Conservation (phyloP, 163 green algal species). For the Chloromonas sp. region DNA sequence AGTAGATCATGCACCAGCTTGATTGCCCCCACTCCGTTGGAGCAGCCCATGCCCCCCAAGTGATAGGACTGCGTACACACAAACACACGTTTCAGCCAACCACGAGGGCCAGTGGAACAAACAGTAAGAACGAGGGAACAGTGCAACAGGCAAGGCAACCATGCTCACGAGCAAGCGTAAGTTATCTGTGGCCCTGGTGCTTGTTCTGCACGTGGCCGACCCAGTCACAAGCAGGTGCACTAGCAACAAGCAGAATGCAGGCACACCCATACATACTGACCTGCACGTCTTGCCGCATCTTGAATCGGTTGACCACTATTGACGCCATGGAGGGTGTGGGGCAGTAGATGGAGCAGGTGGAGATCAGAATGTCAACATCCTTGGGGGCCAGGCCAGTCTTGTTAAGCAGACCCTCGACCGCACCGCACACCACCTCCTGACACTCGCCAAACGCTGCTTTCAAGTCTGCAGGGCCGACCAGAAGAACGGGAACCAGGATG, state of each 20-base stretch:
- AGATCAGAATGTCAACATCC: slow-evolving; percentile 61
- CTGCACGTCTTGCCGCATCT: slow-evolving; percentile 33
- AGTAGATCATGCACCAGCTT: slow-evolving; percentile 52
- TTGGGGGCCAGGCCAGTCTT: slow-evolving; percentile 34
- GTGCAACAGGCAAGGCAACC: not conserved
- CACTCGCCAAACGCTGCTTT: slow-evolving; percentile 14
- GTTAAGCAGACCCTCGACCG: slow-evolving; percentile 29
- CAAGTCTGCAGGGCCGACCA: slow-evolving; percentile 6
- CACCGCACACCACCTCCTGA: slow-evolving; percentile 31
- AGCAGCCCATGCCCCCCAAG: slow-evolving; percentile 58
- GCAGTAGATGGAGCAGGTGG: slow-evolving; percentile 60
- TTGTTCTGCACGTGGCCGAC: not conserved
- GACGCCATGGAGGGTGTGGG: slow-evolving; percentile 42
- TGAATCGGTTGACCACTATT: slow-evolving; percentile 35
- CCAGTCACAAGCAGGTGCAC: too few relatives aligned
- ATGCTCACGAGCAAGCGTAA: not conserved
- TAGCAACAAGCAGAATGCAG: too few relatives aligned
- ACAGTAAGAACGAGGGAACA: not conserved
- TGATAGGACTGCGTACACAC: slow-evolving; percentile 31
- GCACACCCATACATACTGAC: not conserved
- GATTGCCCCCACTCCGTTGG: slow-evolving; percentile 50
- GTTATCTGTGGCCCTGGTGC: not conserved
- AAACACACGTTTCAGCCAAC: not conserved
- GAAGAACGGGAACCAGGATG: too few relatives aligned
- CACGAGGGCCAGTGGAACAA: too few relatives aligned